Evolutionary conservation across 306 rosid species (phyloP), one percentile per base, ranked within the genome.

Genomic region (Lathyrus tuberosus): DNA sequence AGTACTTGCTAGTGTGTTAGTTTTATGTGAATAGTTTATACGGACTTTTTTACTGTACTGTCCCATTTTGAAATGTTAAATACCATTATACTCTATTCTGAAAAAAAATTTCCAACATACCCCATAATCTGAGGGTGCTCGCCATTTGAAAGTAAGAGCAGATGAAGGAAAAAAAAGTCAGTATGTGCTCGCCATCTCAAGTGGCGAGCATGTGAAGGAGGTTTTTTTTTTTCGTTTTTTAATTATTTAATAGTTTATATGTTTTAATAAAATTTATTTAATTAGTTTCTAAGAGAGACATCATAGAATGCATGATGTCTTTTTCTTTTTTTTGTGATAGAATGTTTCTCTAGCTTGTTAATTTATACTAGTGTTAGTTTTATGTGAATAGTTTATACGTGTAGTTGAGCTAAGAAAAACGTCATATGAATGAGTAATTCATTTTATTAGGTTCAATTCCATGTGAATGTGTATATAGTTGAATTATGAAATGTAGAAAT

Each of bases 391-490:
- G n/a, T 22, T 37, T 14, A 3, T 70, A 78, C 86, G 78, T 70
- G 64, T 74, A 65, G 4, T 67, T 82, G 75, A 65, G 69, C 72
- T 71, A 75, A 75, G 57, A 7, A n/a, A 66, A 38, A 69, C 78
- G 83, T 78, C 86, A 82, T 61, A 1, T 31, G 2, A n/a, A 73
- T 69, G 18, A 10, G 37, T 69, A 31, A 56, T 15, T 41, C 35
- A 43, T 18, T 30, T 46, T 46, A 51, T 69, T 20, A 10, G 67
- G 75, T 49, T 30, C 17, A 72, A 15, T 53, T 5, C 33, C 35
- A 43, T 22, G 4, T 4, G 33, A 28, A 37, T 20, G 67, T 54
- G 61, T 26, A 48, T 15, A 48, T 48, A 40, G 46, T 74, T 57
- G 75, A 78, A 74, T 65, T 67, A 49, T 69, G 62, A 24, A 63